Evolutionary conservation across 305 asterid species (phyloP).

Genomic region (Fraxinus dipetala): DNA sequence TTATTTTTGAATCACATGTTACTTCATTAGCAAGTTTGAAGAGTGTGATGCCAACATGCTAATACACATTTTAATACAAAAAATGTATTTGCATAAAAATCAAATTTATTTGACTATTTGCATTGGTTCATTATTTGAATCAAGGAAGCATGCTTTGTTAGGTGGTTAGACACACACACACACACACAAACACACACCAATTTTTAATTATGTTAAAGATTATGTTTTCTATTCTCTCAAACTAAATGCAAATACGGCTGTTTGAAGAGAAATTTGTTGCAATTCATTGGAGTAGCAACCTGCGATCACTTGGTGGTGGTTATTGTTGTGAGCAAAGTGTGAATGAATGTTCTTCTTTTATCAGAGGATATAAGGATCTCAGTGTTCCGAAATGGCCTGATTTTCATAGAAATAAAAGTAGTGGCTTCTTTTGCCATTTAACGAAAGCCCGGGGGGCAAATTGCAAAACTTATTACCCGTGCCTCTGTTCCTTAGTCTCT

Average conservation of each 20-base stretch:
- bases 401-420: background rate
- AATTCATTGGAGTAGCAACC: no score
- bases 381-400: background rate
- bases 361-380: background rate
- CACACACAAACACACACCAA: background rate
- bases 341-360: background rate
- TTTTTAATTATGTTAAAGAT: no score
- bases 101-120: constrained; percentile 9
- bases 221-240: background rate
- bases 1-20: background rate
- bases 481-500: background rate
- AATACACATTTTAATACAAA: background rate
- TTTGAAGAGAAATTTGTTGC: background rate
- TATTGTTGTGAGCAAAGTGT: background rate
- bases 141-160: background rate
- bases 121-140: background rate
- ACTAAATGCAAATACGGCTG: no score
- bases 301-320: background rate
- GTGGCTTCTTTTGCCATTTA: background rate
- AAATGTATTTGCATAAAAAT: background rate
- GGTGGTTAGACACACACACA: no score
- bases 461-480: constrained; percentile 25
- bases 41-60: background rate
- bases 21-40: constrained; percentile 12
- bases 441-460: constrained; percentile 18